These are phyloP conservation scores for Elongisporangium anandrum DNA, from an alignment of 352 stramenopile species.

Conservation along the genomic window DNA sequence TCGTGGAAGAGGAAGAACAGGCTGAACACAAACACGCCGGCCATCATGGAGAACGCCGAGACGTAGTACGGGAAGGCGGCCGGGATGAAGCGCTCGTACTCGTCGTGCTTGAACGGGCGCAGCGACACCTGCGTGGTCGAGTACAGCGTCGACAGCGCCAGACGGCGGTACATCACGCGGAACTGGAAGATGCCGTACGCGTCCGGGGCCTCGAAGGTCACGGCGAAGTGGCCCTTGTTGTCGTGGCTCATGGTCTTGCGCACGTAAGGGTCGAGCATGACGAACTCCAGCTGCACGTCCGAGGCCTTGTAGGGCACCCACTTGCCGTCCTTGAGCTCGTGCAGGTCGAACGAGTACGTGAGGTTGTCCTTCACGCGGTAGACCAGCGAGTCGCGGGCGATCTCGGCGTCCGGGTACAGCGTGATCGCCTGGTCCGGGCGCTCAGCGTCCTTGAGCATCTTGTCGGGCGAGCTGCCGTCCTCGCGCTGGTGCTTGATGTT, in stretches of 20 bases:
- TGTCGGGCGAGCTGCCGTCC: conserved; percentile 77
- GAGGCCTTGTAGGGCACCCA: conserved; percentile 77
- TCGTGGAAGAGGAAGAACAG: conserved; percentile 88
- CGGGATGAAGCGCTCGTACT: conserved; percentile 94
- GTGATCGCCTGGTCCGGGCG: conserved; percentile 85
- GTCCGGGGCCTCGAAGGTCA: conserved; percentile 88
- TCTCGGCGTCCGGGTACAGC: conserved; percentile 85
- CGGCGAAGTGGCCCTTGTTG: conserved; percentile 66
- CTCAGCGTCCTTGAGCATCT: conserved; percentile 88
- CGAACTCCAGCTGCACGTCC: conserved; percentile 92
- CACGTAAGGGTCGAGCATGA: conserved; percentile 93
- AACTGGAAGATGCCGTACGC: conserved; percentile 95
- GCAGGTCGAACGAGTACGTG: conserved; percentile 88
- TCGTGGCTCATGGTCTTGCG: conserved; percentile 82
- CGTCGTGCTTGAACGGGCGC: conserved; percentile 93
- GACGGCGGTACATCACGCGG: conserved; percentile 87
- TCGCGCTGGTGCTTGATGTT: conserved; percentile 85
- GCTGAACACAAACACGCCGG: conserved; percentile 88
- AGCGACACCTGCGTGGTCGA: conserved; percentile 89
- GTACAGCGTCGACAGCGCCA: conserved; percentile 84
- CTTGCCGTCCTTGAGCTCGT: conserved; percentile 78
- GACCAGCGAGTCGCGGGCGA: conserved; percentile 87
- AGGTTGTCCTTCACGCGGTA: conserved; percentile 94
- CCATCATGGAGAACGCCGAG: conserved; percentile 89
- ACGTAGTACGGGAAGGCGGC: conserved; percentile 92